Conservation (phyloP, 2,329 filamentous ascomycete genomes). For the Drechslerella coelobrocha region DNA sequence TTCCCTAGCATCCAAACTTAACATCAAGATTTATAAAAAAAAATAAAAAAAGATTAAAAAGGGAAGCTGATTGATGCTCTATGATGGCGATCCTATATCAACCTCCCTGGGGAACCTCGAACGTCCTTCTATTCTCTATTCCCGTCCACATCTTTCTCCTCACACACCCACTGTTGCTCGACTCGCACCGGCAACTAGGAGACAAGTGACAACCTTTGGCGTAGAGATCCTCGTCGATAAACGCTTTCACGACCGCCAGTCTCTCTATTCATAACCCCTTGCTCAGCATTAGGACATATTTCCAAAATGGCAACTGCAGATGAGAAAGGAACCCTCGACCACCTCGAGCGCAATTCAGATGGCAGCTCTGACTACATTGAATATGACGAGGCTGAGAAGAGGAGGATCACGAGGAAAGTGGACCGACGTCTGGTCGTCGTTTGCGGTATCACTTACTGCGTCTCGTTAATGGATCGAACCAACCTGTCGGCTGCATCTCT, state of each 20-base stretch:
- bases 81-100: conserved; percentile 50
- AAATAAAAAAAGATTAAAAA: too few relatives aligned
- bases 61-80: conserved; percentile 14
- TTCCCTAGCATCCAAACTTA: conserved; percentile 15
- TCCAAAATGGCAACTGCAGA: conserved; percentile 41
- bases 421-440: conserved; percentile 71
- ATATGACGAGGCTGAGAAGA: conserved; percentile 65
- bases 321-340: conserved; percentile 46
- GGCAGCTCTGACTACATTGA: conserved; percentile 44
- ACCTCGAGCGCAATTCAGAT: conserved; percentile 37
- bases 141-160: conserved; percentile 16
- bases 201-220: conserved; percentile 14
- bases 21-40: conserved; percentile 30
- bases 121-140: conserved; percentile 7
- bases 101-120: conserved; percentile 39
- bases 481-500: conserved; percentile 77
- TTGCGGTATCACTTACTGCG: conserved; percentile 73
- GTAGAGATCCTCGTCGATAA: conserved; percentile 11
- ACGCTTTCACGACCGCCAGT: conserved; percentile 1
- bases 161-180: conserved; percentile 28
- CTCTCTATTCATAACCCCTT: neutral
- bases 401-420: conserved; percentile 71
- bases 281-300: neutral
- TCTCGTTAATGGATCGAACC: conserved; percentile 79
- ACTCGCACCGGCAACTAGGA: conserved; percentile 24